These are phyloP conservation scores for Phylloporus sp. DNA, from an alignment of 768 basidiomycete genomes.

Conservation along the genomic window DNA sequence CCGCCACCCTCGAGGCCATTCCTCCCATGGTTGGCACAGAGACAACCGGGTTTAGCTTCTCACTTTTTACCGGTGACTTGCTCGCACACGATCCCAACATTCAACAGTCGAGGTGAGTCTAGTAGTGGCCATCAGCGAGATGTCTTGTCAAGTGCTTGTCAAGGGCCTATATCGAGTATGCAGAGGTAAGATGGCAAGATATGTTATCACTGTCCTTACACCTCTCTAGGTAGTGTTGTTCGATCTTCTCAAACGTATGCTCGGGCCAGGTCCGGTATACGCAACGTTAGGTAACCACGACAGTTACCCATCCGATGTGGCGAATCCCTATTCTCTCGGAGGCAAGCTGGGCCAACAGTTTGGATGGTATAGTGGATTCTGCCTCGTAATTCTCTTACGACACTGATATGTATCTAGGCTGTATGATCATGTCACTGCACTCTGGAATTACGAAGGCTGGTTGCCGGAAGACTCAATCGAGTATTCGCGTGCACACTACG, in stretches of 20 bases:
- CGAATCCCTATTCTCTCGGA: conserved; percentile 55
- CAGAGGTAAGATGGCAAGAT: conserved; percentile 42
- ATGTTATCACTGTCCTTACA: conserved; percentile 5
- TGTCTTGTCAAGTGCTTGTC: not conserved
- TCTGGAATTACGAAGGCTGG: conserved; percentile 73
- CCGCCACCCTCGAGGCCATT: conserved; percentile 61
- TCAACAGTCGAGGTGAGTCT: conserved; percentile 52
- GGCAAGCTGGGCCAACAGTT: conserved; percentile 54
- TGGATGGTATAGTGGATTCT: conserved; percentile 46
- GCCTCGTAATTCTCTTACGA: not conserved
- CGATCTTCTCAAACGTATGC: conserved; percentile 56
- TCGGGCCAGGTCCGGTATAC: conserved; percentile 69
- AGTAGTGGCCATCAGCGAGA: not conserved
- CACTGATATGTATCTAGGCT: conserved; percentile 43
- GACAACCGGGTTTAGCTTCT: conserved; percentile 57
- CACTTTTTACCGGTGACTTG: conserved; percentile 69
- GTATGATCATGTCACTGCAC: conserved; percentile 65
- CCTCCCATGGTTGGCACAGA: conserved; percentile 60
- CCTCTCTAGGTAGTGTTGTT: conserved; percentile 51
- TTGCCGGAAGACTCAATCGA: conserved; percentile 51
- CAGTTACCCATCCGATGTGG: conserved; percentile 53
- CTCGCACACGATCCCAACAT: conserved; percentile 67
- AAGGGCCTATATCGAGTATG: conserved; percentile 56
- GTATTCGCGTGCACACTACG: conserved; percentile 62
- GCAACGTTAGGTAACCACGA: conserved; percentile 77